Evolutionary conservation across 1,284 basidiomycete genomes (phyloP), one percentile per base, ranked within the genome.

Genomic region (Rhodofomes roseus): DNA sequence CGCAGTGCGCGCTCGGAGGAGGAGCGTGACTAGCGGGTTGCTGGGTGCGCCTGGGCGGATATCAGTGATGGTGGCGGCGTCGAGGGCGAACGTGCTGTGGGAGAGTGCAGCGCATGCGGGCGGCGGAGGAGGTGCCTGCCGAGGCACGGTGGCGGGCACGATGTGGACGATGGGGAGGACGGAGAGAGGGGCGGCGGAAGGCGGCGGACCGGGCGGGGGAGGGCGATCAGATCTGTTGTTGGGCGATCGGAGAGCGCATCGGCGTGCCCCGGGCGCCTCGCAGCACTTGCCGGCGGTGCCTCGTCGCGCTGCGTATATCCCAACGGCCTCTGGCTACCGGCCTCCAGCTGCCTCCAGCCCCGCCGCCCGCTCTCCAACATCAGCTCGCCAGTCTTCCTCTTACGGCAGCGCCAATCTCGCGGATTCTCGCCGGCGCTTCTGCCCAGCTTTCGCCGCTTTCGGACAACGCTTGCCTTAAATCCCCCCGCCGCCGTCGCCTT

Each of bases 211-310:
- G 16, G 37, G 37, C 12, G 37, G 25, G 25, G 3, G 29, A 14
- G 46, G 46, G n/a, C 46, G 46, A 48, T 48, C 46, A 22, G 46
- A 48, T 48, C 46, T 48, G 46, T 48, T 48, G 46, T 48, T 16
- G 46, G 46, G 46, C 46, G 46, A 48, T 48, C 46, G 46, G 46
- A 20, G 25, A 25, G 43, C 11, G 9, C n/a, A 44, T 44, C n/a
- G 22, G 23, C 31, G 11, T 34, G 31, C 5, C n/a, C 43, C 43
- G 41, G n/a, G 41, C 41, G 41, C 41, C 41, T 43, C 41, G 9
- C 22, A n/a, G 41, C 41, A 8, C 41, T 22, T 5, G 43, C 22
- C 43, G 2, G 43, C 43, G 2, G 7, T 44, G 43, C 43, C 20
- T 44, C 43, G 43, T 8, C 43, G 43, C 22, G 6, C 22, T 44